phyloP scores from a whole-genome alignment of 192 early-diverging fungal species.

The Bifiguratus adelaidae region DNA sequence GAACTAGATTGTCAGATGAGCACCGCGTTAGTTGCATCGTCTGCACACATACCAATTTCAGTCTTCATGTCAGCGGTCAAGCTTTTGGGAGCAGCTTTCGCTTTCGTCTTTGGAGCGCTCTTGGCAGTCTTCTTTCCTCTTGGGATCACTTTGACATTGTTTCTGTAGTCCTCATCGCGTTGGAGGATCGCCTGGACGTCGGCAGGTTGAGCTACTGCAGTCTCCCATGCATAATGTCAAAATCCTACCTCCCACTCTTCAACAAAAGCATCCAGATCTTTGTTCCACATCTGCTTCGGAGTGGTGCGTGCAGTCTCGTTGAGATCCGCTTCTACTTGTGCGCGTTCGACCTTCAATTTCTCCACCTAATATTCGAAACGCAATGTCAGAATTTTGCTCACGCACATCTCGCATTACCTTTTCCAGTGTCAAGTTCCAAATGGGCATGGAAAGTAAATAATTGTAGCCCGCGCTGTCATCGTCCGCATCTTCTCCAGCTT shows the following conservation, averaged over 20 bases:
- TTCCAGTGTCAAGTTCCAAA: conserved; percentile 84
- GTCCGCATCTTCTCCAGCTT: conserved; percentile 24
- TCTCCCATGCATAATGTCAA: no score
- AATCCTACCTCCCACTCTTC: conserved; percentile 66
- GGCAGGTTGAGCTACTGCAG: no score
- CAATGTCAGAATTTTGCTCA: neutral
- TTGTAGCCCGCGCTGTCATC: conserved; percentile 49
- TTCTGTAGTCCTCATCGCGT: no score
- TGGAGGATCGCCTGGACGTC: no score
- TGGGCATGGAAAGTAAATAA: conserved; percentile 83
- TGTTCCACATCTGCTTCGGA: conserved; percentile 71
- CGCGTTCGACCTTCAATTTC: conserved; percentile 58
- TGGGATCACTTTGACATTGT: no score
- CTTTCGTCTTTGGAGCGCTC: no score
- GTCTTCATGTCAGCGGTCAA: no score
- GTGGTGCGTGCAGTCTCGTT: conserved; percentile 47
- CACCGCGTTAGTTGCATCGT: no score
- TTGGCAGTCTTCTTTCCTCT: no score
- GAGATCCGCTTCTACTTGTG: conserved; percentile 57
- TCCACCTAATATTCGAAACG: conserved; percentile 35
- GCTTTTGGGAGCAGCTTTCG: no score
- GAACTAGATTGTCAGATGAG: no score
- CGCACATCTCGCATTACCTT: conserved; percentile 32
- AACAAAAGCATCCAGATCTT: conserved; percentile 78
- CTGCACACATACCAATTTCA: no score